Percentiles rank a stretch among this genome's conserved stretches.
Evolutionary conservation across 2,329 filamentous ascomycete genomes (phyloP).

Genomic region (Pseudogymnoascus verrucosus): DNA sequence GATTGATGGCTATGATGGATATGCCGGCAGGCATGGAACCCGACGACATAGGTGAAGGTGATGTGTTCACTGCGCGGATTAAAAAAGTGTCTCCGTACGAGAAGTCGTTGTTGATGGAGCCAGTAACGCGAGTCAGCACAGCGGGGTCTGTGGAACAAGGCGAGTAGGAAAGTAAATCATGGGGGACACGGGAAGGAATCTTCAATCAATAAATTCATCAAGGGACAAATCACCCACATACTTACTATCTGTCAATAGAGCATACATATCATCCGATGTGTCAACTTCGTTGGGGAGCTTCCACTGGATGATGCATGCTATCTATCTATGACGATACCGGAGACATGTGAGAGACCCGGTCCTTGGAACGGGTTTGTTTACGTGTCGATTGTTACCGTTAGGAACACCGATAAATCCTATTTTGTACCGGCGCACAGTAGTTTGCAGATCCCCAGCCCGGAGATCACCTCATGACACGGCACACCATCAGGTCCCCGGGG

Average conservation of each 20-base stretch:
- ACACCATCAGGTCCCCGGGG: not conserved
- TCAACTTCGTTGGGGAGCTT: not conserved
- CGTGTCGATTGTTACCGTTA: not conserved
- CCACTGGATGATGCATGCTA: not conserved
- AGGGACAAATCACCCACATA: not conserved
- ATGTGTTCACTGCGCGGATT: conserved; percentile 5
- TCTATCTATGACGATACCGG: not conserved
- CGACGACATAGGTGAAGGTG: not conserved
- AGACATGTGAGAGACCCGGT: conserved; percentile 2
- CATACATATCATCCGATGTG: conserved; percentile 5
- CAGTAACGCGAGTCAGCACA: not conserved
- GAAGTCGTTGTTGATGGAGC: conserved; percentile 3
- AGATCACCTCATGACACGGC: conserved; percentile 4
- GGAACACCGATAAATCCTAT: not conserved
- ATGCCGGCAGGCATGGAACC: not conserved
- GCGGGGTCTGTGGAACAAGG: conserved; percentile 2
- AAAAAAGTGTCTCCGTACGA: not conserved
- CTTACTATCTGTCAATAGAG: not conserved
- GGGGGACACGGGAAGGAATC: not conserved
- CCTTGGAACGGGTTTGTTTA: not conserved
- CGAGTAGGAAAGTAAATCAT: not conserved
- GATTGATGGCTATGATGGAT: conserved; percentile 5
- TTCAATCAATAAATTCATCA: conserved; percentile 1
- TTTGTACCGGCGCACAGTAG: not conserved
- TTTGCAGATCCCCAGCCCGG: not conserved